Base-by-base conservation (phyloP, 1,284 basidiomycete species). In the Entoloma clypeatum region DNA sequence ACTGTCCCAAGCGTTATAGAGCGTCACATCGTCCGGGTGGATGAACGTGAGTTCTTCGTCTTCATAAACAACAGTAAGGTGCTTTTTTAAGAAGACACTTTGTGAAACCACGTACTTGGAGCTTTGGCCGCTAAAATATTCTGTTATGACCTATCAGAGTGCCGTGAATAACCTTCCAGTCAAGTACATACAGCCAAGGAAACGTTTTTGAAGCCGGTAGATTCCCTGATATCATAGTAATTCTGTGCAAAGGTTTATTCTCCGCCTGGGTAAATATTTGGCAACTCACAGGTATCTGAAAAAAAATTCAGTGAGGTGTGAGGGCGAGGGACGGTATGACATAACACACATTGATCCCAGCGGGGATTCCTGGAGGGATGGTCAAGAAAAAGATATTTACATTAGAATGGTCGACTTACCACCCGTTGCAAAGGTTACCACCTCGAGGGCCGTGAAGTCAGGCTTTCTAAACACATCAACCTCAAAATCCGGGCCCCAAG, bases 111-210 rank as follows among this genome's bases (percentile, higher is more conserved):
- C 75, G 57, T 59, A 81, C 85, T 79, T 0, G 86, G 84, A n/a
- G 84, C 79, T 62, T 91, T 91, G 7, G 89, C 88, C 5, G 86
- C 76, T 22, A 91, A 73, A 45, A 92, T 81, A 59, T 90, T 91
- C 75, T 85, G 50, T 11, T 19, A 19, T 25, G 17, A 13, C 14
- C 8, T 39, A 33, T n/a, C 4, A 18, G 3, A 13, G 13, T 30
- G 11, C 27, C 21, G 29, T n/a, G 32, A 19, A 14, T 27, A 38
- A 21, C 21, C 13, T 21, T 26, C 16, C 32, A 14, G 19, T 2
- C 56, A 16, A 25, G 22, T 29, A 49, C 79, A 45, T 59, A 82
- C 81, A 2, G 83, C 81, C 22, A 87, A 68, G 0, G 82, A 86
- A 19, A 88, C 86, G 49, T 86, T 89, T 66, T 92, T 92, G 67